Evolutionary conservation across 805 yeast genomes (phyloP).

Genomic region (Zygosaccharomyces pseudorouxii): DNA sequence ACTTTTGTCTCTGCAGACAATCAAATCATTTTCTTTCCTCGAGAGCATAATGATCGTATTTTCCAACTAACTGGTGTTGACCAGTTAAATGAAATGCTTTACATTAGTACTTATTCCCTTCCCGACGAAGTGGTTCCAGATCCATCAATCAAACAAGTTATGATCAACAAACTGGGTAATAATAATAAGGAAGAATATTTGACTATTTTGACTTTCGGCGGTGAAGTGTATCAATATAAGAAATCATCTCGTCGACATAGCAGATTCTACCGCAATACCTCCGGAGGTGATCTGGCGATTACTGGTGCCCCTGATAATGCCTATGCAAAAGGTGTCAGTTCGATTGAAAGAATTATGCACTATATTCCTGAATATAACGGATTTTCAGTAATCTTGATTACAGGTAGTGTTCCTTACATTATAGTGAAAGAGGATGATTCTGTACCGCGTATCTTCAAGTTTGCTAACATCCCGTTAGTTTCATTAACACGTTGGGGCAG

Average conservation of each 20-base stretch:
- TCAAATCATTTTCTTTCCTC: conserved; percentile 58
- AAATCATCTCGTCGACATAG: conserved; percentile 34
- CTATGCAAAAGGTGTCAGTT: conserved; percentile 55
- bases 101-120: conserved; percentile 33
- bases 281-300: conserved; percentile 39
- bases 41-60: conserved; percentile 42
- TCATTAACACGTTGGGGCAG: conserved; percentile 45
- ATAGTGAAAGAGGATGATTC: conserved; percentile 63
- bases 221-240: conserved; percentile 68
- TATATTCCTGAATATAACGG: conserved; percentile 56
- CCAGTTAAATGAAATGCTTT: conserved; percentile 39
- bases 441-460: conserved; percentile 58
- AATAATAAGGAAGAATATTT: conserved; percentile 55
- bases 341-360: conserved; percentile 62
- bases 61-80: conserved; percentile 38
- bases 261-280: conserved; percentile 21
- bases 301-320: conserved; percentile 83
- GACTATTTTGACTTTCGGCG: conserved; percentile 72
- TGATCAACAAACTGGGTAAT: conserved; percentile 64
- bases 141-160: conserved; percentile 67
- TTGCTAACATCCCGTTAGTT: conserved; percentile 60
- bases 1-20: conserved; percentile 74
- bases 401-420: conserved; percentile 69
- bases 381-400: conserved; percentile 56
- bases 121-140: conserved; percentile 50